Base-by-base conservation (phyloP, 331 rosid species). In the Dryas integrifolia region DNA sequence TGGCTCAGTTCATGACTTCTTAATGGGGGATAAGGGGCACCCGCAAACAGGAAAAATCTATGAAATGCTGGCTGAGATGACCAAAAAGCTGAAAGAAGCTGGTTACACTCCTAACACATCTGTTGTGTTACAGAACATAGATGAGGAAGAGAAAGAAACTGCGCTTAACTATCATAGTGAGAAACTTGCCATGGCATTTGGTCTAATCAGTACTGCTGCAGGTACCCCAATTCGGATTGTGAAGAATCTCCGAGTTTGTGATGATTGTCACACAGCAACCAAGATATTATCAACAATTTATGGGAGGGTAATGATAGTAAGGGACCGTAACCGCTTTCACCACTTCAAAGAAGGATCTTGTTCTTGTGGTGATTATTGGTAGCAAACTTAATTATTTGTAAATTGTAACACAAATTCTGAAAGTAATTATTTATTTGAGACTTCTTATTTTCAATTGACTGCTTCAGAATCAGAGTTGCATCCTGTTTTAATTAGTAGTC, bases 141-240 rank as follows among this genome's bases (percentile, higher is more conserved):
- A 84, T 15, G 88, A 47, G 68, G 88, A 90, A 76, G 88, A 84
- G 72, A 90, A 90, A 69, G 96, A 85, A 76, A 79, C 72, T 8
- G 76, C 81, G 5, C 81, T 89, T 0, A 80, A 70, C 58, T 85
- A 82, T 70, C 92, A 89, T 16, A 87, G 96, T 60, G 96, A 87
- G 72, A 89, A 80, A 76, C 74, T 89, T 57, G 96, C 96, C 9
- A 81, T 82, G 85, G 96, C 96, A 12, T 89, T 85, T 69, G 92
- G 96, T 5, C 86, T 87, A 21, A 80, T 87, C 69, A 72, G 82
- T 67, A 83, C 90, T 9, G 78, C 77, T 58, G 81, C 84, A 0
- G 84, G 89, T 61, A 80, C 75, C 16, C 84, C 92, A 1, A 76
- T 89, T 60, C 75, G 90, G 60, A 77, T 87, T 11, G 80, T 84